Evolutionary conservation across 2,329 filamentous ascomycete genomes (phyloP), one percentile per base, ranked within the genome.

Genomic region (Knoxdaviesia capensis): DNA sequence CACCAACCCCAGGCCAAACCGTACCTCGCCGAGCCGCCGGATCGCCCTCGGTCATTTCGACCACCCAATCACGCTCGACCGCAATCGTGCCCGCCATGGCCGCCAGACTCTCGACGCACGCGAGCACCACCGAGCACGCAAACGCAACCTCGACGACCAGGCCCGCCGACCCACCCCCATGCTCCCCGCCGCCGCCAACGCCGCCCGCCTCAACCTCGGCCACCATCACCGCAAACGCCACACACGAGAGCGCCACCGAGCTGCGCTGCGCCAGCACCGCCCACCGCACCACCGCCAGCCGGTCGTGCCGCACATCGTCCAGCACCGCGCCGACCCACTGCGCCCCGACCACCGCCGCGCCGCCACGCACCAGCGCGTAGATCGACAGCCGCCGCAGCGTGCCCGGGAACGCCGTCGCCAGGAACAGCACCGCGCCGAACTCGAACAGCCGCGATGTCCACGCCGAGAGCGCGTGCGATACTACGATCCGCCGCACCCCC

Each of bases 61-160:
- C 63, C 4, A 73, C 66, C 79, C 80, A 84, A 49, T 86, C 80
- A 50, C 74, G 63, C 54, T 85, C 80, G 0, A 86, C 66, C 0
- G 80, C 64, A 1, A 85, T 69, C 0, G 71, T 63, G 52, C 84
- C 85, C 53, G 74, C 65, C 5, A 77, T 64, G 1, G 74, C 65
- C 9, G 63, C 65, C 6, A 83, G 55, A 53, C 85, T 86, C 56
- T 86, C 81, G 1, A 77, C 51, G 43, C 78, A 80, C 1, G 77
- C 76, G 38, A 83, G 57, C 0, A 71, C 11, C 0, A 68, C 62
- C 3, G 64, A 44, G 0, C 56, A 32, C 0, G 51, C 53, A 35
- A 68, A 56, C 9, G 20, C 20, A 20, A 20, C 20, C 20, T 20
- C 20, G 10, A 42, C 29, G 3, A 8, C 34, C 2, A 63, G 45